phyloP scores from a whole-genome alignment of 2,329 filamentous ascomycete genomes.

The Corynespora cassiicola region DNA sequence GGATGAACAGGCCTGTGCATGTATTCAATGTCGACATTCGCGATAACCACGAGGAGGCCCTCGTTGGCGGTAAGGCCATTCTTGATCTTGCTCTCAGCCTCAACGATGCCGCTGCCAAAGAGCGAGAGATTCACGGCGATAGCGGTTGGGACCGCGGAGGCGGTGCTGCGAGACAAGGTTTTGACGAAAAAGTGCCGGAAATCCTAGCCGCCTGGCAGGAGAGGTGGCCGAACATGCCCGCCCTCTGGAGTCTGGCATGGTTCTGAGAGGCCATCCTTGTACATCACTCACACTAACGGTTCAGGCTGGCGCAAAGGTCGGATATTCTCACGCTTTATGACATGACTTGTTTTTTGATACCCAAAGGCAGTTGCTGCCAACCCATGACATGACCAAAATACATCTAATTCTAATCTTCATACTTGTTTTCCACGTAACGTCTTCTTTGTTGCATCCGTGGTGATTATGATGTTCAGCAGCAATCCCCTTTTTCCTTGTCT shows the following conservation, averaged over 20 bases:
- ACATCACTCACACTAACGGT: too few species aligned
- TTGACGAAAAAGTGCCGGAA: conserved; percentile 93
- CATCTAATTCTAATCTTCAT: too few species aligned
- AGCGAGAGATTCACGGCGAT: conserved; percentile 71
- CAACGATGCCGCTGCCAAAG: conserved; percentile 80
- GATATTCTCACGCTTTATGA: too few species aligned
- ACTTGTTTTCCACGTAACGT: too few species aligned
- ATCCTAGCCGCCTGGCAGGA: conserved; percentile 94
- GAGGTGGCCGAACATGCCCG: conserved; percentile 87
- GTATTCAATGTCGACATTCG: conserved; percentile 99
- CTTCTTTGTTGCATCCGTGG: too few species aligned
- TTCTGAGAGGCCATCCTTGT: conserved; percentile 70
- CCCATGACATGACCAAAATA: too few species aligned
- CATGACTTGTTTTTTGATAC: too few species aligned
- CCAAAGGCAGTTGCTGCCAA: too few species aligned
- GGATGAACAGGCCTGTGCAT: conserved; percentile 91
- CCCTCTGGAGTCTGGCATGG: conserved; percentile 95
- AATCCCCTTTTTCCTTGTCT: too few species aligned
- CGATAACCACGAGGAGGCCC: conserved; percentile 96
- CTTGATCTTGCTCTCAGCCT: conserved; percentile 86
- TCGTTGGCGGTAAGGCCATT: conserved; percentile 88
- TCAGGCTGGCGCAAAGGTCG: too few species aligned
- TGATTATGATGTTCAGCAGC: too few species aligned
- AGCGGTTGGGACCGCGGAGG: conserved; percentile 70
- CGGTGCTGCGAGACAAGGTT: conserved; percentile 69